Conservation (phyloP, 2,329 filamentous ascomycete genomes). For the Botrytis sinoallii region DNA sequence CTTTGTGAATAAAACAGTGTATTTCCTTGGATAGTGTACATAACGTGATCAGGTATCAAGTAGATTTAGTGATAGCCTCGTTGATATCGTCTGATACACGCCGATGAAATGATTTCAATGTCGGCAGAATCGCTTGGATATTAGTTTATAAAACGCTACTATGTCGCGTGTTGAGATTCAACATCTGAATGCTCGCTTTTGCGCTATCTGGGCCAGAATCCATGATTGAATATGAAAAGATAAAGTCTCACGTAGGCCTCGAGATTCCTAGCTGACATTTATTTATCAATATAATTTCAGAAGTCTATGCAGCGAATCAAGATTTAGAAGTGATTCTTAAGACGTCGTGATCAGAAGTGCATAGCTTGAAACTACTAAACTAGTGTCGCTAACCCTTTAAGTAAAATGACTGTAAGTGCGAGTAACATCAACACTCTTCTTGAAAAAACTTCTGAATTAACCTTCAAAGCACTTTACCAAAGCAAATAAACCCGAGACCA, state of each 20-base stretch:
- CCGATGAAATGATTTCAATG: neutral
- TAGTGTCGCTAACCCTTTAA: conserved; percentile 16
- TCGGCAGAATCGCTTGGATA: neutral
- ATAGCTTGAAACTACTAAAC: neutral
- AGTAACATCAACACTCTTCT: neutral
- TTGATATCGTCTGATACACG: neutral
- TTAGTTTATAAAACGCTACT: fast-evolving
- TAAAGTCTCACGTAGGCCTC: neutral
- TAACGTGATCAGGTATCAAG: neutral
- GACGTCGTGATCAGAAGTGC: neutral
- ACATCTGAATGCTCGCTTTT: neutral
- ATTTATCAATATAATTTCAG: fast-evolving
- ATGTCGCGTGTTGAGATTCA: neutral
- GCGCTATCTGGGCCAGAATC: neutral
- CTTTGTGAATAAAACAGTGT: no score
- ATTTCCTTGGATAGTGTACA: neutral
- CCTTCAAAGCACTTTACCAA: neutral
- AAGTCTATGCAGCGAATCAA: no score
- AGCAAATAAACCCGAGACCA: neutral
- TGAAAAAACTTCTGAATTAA: neutral
- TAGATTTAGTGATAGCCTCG: neutral
- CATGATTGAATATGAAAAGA: neutral
- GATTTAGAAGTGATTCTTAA: fast-evolving
- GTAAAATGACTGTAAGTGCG: neutral
- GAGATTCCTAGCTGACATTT: fast-evolving